Base-by-base conservation (phyloP, 1,284 basidiomycete species). In the Puccinia novopanici region DNA sequence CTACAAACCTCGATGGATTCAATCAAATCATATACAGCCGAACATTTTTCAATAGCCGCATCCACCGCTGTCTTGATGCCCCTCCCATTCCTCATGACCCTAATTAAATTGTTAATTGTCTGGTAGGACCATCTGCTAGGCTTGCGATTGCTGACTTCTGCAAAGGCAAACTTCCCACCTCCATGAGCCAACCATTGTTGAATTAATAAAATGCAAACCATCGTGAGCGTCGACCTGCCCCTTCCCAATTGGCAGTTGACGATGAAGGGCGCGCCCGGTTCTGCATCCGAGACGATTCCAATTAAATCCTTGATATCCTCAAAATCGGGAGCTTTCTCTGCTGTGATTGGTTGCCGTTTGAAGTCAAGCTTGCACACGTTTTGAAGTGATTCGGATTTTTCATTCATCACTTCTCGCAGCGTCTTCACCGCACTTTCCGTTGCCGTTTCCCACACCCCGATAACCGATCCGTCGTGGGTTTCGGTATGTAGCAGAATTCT, bases 231-330 rank as follows among this genome's bases (percentile, higher is more conserved):
- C 82, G 93, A 95, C 83, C 97, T 89, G n/a, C 96, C 96, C 48
- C 94, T 88, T 3, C 96, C 96, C 3, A 99, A 90, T 86, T 99
- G 97, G 84, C 95, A 97, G 85, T 99, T 99, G 75, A 99, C 90
- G 34, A 99, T 91, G 82, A 99, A 92, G 0, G 95, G 93, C 0
- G 91, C 91, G 45, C 89, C 88, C 3, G 91, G 89, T 79, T 92
- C 89, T 40, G 91, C 90, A n/a, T 91, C 88, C 63, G 93, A 88
- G 57, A 95, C 92, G 0, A 95, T 89, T 63, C 93, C 91, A 82
- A 98, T 91, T 40, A 99, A 88, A 61, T 86, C 86, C 55, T 83
- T 82, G 34, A 87, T 85, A 77, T 86, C 85, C 13, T 83, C 83
- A 63, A 84, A 84, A 81, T 86, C 86, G 5, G 85, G 84, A 72